These are phyloP conservation scores for Pythium vanterpoolii DNA, from an alignment of 352 stramenopile species.

Conservation along the genomic window DNA sequence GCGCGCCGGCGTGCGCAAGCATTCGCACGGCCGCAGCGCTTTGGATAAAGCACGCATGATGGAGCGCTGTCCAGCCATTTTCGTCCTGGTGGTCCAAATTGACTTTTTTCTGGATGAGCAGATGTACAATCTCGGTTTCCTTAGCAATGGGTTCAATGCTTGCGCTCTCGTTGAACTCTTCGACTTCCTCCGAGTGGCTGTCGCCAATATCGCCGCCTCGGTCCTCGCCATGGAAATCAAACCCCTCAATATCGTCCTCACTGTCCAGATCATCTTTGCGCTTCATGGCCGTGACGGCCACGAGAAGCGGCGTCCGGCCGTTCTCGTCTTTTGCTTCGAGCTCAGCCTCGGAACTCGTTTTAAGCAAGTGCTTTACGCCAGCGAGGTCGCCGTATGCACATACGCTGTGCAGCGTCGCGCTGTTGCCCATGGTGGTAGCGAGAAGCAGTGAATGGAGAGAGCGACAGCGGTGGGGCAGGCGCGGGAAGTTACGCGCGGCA, in stretches of 20 bases:
- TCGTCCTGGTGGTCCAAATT: slow-evolving; percentile 83
- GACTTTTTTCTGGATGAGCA: slow-evolving; percentile 65
- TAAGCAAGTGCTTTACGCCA: slow-evolving; percentile 55
- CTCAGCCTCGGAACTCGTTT: slow-evolving; percentile 54
- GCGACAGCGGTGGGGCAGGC: neutral
- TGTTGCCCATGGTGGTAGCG: slow-evolving; percentile 64
- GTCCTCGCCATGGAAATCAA: slow-evolving; percentile 33
- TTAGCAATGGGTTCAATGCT: slow-evolving; percentile 60
- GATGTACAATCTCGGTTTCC: slow-evolving; percentile 69
- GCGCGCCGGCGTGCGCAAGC: slow-evolving; percentile 66
- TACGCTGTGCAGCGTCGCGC: slow-evolving; percentile 74
- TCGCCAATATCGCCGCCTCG: slow-evolving; percentile 33
- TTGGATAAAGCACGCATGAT: slow-evolving; percentile 78
- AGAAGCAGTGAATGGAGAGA: neutral
- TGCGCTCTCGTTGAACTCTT: slow-evolving; percentile 46
- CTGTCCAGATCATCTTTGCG: slow-evolving; percentile 36
- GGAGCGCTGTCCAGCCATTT: slow-evolving; percentile 79
- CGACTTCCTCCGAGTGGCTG: slow-evolving; percentile 38
- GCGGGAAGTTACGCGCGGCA: slow-evolving; percentile 12
- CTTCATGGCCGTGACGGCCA: slow-evolving; percentile 63
- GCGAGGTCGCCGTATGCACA: slow-evolving; percentile 70
- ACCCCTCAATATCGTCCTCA: slow-evolving; percentile 42
- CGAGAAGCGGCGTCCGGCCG: slow-evolving; percentile 68
- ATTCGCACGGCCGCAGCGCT: slow-evolving; percentile 69
- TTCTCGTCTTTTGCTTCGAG: slow-evolving; percentile 72